Percentiles rank a stretch among this genome's conserved stretches.
These are phyloP conservation scores for Annulohypoxylon stygium DNA, from an alignment of 495 filamentous ascomycete species.

Conservation along the genomic window DNA sequence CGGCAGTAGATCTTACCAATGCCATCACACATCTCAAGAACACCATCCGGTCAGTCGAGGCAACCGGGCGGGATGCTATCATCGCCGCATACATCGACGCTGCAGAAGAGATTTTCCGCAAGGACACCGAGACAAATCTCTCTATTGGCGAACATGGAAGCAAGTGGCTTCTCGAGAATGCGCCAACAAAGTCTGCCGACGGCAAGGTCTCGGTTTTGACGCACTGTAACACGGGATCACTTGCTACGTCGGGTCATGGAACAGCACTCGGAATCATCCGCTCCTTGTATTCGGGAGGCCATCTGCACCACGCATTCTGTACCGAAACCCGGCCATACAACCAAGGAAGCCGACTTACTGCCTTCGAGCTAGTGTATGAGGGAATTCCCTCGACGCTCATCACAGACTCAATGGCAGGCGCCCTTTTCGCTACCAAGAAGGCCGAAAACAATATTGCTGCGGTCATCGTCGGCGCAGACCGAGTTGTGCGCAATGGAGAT, in stretches of 20 bases:
- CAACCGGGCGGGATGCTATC: constrained; percentile 60
- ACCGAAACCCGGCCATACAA: constrained; percentile 98
- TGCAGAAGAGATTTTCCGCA: constrained; percentile 88
- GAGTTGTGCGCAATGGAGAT: constrained; percentile 95
- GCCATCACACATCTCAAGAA: constrained; percentile 83
- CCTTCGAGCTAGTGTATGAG: constrained; percentile 95
- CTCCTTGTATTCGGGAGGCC: constrained; percentile 73
- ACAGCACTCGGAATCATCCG: constrained; percentile 96
- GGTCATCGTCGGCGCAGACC: constrained; percentile 93
- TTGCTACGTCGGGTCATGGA: constrained; percentile 96
- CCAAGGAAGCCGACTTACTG: constrained; percentile 93
- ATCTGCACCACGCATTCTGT: constrained; percentile 86
- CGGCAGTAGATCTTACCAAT: constrained; percentile 93
- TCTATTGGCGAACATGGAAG: constrained; percentile 86
- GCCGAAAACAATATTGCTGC: constrained; percentile 74
- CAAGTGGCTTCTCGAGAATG: constrained; percentile 76
- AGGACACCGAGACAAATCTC: constrained; percentile 88
- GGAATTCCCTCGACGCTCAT: constrained; percentile 92
- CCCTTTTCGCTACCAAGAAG: constrained; percentile 74
- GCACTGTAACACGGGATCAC: constrained; percentile 97
- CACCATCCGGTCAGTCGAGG: constrained; percentile 60
- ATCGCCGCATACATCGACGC: constrained; percentile 76
- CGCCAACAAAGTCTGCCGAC: constrained; percentile 54
- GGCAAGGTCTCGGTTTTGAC: constrained; percentile 80
- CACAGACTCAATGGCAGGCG: constrained; percentile 96